A percentile compares a stretch with the other conserved stretches of the same genome.
Evolutionary conservation across 768 basidiomycete genomes (phyloP).

Genomic region (Mrakia hoshinonis): DNA sequence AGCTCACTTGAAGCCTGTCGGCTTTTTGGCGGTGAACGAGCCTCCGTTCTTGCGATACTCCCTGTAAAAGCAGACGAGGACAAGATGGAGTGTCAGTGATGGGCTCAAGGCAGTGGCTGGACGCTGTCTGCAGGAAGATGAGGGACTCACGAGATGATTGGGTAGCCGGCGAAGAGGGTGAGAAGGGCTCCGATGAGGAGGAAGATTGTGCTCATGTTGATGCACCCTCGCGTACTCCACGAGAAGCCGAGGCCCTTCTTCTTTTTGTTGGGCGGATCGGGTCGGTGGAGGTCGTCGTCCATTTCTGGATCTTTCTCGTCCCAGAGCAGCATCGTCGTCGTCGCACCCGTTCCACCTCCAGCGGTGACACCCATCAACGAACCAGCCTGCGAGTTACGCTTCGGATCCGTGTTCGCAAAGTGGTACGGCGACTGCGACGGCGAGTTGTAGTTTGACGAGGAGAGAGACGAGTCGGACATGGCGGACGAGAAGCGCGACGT

Average conservation of each 20-base stretch:
- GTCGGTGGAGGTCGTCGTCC: slow-evolving; percentile 27
- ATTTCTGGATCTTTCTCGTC: slow-evolving; percentile 30
- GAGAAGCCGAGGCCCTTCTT: slow-evolving; percentile 1
- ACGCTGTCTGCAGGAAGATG: neutral
- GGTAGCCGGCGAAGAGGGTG: slow-evolving; percentile 27
- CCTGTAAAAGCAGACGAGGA: neutral
- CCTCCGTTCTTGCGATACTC: neutral
- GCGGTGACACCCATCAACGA: neutral
- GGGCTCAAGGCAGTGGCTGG: neutral
- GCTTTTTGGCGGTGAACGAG: neutral
- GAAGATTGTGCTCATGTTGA: slow-evolving; percentile 17
- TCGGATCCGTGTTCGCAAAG: neutral
- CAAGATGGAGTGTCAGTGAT: neutral
- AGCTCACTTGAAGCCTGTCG: slow-evolving; percentile 22
- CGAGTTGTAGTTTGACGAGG: slow-evolving; percentile 4
- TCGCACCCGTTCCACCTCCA: neutral
- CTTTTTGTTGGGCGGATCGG: slow-evolving; percentile 6
- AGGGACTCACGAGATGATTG: slow-evolving; percentile 21
- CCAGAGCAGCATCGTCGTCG: slow-evolving; percentile 22
- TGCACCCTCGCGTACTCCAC: slow-evolving; percentile 24
- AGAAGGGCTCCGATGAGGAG: slow-evolving; percentile 21
- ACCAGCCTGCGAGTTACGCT: slow-evolving; percentile 9
- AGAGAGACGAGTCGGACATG: slow-evolving; percentile 13
- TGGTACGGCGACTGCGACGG: slow-evolving; percentile 1
- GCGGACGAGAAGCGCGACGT: slow-evolving; percentile 19